Percentiles rank a stretch among this genome's conserved stretches.
Evolutionary conservation across 148 eudicot genomes (phyloP).

Genomic region (Camellia sinensis): DNA sequence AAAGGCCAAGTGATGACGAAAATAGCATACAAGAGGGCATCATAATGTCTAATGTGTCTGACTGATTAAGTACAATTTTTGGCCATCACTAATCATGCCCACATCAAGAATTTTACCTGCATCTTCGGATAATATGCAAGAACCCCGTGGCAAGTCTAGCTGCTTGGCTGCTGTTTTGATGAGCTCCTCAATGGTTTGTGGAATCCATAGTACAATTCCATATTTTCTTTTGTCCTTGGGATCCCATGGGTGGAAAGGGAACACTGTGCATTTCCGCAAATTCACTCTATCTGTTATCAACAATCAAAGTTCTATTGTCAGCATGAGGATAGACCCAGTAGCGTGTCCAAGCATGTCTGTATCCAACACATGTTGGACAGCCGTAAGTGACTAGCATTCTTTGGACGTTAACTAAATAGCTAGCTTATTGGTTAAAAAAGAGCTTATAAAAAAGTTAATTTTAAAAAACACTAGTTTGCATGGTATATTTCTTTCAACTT

Average conservation of each 20-base stretch:
- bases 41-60: slow-evolving; percentile 30
- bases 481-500: no score
- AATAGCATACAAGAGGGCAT: background rate
- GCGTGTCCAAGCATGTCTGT: no score
- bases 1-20: background rate
- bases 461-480: no score
- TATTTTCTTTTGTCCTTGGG: slow-evolving; percentile 30
- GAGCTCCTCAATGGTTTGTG: slow-evolving; percentile 59
- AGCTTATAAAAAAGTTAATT: no score
- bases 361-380: no score
- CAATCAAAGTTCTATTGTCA: background rate
- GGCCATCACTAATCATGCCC: slow-evolving; percentile 67
- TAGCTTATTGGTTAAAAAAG: no score
- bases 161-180: slow-evolving; percentile 48
- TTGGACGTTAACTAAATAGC: no score
- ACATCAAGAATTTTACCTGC: slow-evolving; percentile 72
- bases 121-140: slow-evolving; percentile 67
- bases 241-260: slow-evolving; percentile 60
- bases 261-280: slow-evolving; percentile 59
- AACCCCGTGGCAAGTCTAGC: slow-evolving; percentile 32
- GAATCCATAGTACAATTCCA: slow-evolving; percentile 79
- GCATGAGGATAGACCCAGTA: no score
- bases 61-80: slow-evolving; percentile 62
- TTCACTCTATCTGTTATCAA: slow-evolving; percentile 32
- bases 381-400: no score